Evolutionary conservation across 1,284 basidiomycete species (phyloP).

Genomic region (Porphyrellus sp.): DNA sequence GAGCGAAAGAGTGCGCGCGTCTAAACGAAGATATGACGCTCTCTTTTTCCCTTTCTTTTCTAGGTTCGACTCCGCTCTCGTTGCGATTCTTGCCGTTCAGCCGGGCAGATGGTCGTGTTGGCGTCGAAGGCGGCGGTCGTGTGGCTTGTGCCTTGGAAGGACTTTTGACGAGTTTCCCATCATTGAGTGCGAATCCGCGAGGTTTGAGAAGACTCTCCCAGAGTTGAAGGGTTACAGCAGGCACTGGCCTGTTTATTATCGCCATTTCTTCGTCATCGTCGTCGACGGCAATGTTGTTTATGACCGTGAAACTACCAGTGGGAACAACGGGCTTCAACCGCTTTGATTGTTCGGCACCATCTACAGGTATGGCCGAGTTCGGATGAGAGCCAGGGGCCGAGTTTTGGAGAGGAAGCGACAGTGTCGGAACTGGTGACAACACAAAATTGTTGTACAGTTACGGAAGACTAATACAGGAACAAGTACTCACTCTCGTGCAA

Average conservation of each 20-base stretch:
- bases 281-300: constrained; percentile 21
- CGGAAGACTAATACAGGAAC: not conserved
- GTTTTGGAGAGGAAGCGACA: constrained; percentile 14
- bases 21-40: constrained; percentile 56
- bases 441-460: not conserved
- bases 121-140: constrained; percentile 14
- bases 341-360: constrained; percentile 2
- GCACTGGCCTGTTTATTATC: constrained; percentile 51
- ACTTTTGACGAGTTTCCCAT: constrained; percentile 53
- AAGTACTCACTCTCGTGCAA: constrained; percentile 32
- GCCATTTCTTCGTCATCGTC: constrained; percentile 47
- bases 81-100: not conserved
- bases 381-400: constrained; percentile 18
- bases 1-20: constrained; percentile 57
- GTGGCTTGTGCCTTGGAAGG: constrained; percentile 45
- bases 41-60: constrained; percentile 23
- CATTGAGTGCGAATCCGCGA: constrained; percentile 59
- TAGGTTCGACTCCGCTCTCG: constrained; percentile 1
- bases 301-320: constrained; percentile 24
- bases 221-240: constrained; percentile 57
- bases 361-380: constrained; percentile 11
- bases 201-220: constrained; percentile 64
- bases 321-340: constrained; percentile 9
- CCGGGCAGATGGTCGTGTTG: constrained; percentile 12
- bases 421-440: constrained; percentile 19